A percentile compares a stretch with the other conserved stretches of the same genome.
Conservation (phyloP, 345 rosid species). For the Noccaea bulbosa region DNA sequence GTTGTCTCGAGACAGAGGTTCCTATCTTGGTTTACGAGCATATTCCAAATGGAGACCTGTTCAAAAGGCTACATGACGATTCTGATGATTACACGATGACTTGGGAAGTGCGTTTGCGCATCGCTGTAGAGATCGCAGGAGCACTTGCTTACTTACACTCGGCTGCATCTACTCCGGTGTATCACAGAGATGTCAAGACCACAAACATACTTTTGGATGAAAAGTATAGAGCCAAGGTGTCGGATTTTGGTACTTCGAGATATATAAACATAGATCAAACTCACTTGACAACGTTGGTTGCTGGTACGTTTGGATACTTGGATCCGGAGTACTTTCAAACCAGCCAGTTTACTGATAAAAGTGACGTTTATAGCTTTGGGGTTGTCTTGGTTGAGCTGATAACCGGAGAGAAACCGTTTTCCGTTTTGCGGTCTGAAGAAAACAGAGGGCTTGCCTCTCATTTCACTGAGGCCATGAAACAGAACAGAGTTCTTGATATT, state of each 20-base stretch:
- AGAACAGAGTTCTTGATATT: slow-evolving; percentile 38
- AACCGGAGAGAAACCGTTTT: slow-evolving; percentile 46
- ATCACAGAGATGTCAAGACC: slow-evolving; percentile 53
- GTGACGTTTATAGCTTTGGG: slow-evolving; percentile 47
- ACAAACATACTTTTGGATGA: slow-evolving; percentile 52
- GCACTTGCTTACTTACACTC: slow-evolving; percentile 53
- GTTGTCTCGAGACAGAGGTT: slow-evolving; percentile 55
- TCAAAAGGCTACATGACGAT: slow-evolving; percentile 44
- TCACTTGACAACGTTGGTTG: slow-evolving; percentile 49
- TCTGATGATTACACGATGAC: slow-evolving; percentile 30
- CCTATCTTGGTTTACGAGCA: slow-evolving; percentile 55
- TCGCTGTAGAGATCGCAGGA: slow-evolving; percentile 45
- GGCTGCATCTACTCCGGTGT: slow-evolving; percentile 47
- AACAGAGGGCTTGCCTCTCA: slow-evolving; percentile 42
- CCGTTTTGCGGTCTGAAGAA: slow-evolving; percentile 37
- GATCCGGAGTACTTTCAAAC: slow-evolving; percentile 46
- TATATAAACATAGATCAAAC: slow-evolving; percentile 49
- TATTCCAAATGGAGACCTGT: slow-evolving; percentile 51
- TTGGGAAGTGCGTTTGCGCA: slow-evolving; percentile 49
- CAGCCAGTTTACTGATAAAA: slow-evolving; percentile 43
- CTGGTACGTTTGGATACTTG: slow-evolving; percentile 43
- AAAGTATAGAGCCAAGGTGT: slow-evolving; percentile 47
- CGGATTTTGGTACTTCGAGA: slow-evolving; percentile 60
- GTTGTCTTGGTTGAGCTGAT: slow-evolving; percentile 52
- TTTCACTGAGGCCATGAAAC: slow-evolving; percentile 41